phyloP scores from a whole-genome alignment of 306 rosid species.

The Echinosophora koreensis region DNA sequence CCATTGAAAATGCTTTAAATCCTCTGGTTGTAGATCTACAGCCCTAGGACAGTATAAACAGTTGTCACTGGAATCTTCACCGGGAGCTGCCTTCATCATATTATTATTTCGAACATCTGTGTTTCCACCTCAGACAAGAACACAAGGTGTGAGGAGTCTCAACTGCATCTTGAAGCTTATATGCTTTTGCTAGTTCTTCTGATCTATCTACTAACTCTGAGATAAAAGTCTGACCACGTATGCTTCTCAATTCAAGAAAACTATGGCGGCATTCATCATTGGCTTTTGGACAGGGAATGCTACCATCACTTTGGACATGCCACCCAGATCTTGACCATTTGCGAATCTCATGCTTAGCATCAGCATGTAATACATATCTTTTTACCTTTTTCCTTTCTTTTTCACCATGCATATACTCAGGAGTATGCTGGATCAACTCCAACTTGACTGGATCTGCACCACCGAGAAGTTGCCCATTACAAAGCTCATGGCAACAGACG shows the following conservation, averaged over 20 bases:
- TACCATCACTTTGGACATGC: constrained; percentile 67
- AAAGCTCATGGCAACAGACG: constrained; percentile 79
- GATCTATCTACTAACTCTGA: constrained; percentile 67
- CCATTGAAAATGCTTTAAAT: constrained; percentile 76
- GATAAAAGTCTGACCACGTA: constrained; percentile 48
- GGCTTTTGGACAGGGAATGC: constrained; percentile 67
- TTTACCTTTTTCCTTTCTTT: not conserved
- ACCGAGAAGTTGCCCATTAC: constrained; percentile 64
- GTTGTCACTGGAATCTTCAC: constrained; percentile 67
- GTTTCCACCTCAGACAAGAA: constrained; percentile 52
- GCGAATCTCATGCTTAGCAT: constrained; percentile 10
- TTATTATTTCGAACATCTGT: constrained; percentile 26
- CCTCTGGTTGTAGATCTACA: constrained; percentile 51
- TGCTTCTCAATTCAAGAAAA: constrained; percentile 70
- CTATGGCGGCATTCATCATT: constrained; percentile 58
- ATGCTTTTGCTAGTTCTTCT: constrained; percentile 55
- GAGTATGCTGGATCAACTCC: constrained; percentile 50
- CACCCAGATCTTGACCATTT: constrained; percentile 58
- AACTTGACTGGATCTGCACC: constrained; percentile 55
- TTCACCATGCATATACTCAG: constrained; percentile 65
- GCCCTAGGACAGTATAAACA: constrained; percentile 73
- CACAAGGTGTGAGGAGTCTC: constrained; percentile 50
- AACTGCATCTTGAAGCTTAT: constrained; percentile 40
- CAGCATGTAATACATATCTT: not conserved
- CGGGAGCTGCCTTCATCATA: constrained; percentile 70